Conservation (phyloP, 805 yeast genomes). For the Candida nanaspora region DNA sequence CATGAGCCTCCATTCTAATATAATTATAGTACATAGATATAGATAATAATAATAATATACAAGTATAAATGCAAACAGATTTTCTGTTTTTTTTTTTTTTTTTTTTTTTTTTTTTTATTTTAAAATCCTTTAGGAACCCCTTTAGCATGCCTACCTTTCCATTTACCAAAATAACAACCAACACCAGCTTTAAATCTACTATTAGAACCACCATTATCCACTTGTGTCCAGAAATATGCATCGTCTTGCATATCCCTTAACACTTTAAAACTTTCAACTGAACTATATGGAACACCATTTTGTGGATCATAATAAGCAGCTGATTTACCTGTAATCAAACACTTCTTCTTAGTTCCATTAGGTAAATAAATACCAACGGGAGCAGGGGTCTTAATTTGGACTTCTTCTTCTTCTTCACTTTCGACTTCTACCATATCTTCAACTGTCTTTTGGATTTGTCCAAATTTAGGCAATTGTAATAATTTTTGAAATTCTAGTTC, state of each 20-base stretch:
- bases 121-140: conserved; percentile 88
- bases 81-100: no score
- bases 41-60: background rate
- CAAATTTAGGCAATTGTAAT: conserved; percentile 52
- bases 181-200: conserved; percentile 25
- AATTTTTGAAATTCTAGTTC: conserved; percentile 32
- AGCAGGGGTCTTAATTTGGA: conserved; percentile 56
- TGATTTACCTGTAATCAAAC: conserved; percentile 70
- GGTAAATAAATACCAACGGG: conserved; percentile 70
- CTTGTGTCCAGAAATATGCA: conserved; percentile 46
- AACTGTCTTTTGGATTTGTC: conserved; percentile 38
- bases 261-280: conserved; percentile 71
- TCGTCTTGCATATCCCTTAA: conserved; percentile 48
- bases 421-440: conserved; percentile 37
- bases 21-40: background rate
- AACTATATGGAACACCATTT: conserved; percentile 79
- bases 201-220: conserved; percentile 36
- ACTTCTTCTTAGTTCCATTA: conserved; percentile 57
- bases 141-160: conserved; percentile 51
- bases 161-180: conserved; percentile 34
- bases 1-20: conserved; percentile 10
- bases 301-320: conserved; percentile 85
- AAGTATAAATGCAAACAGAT: no score
- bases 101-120: conserved; percentile 9
- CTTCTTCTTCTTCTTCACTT: conserved; percentile 37